These are phyloP conservation scores for Rhododendron vialii DNA, from an alignment of 148 eudicot genomes.

Conservation along the genomic window DNA sequence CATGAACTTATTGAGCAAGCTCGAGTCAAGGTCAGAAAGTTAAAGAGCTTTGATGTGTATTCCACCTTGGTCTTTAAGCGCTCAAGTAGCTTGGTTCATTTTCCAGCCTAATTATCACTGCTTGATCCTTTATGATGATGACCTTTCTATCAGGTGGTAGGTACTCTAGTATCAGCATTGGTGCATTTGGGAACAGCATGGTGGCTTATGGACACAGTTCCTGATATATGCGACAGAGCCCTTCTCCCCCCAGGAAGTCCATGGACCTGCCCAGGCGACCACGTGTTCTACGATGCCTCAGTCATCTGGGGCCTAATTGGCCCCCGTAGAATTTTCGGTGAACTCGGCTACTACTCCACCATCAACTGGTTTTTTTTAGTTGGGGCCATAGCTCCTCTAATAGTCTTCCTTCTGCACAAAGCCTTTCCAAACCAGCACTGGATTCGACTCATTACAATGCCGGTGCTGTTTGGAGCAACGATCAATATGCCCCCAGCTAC, in stretches of 20 bases:
- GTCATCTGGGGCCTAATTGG: slow-evolving; percentile 93
- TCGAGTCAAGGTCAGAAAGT: neutral
- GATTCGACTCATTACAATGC: slow-evolving; percentile 54
- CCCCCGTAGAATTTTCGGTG: slow-evolving; percentile 82
- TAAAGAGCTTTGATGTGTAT: neutral
- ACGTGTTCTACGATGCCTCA: slow-evolving; percentile 74
- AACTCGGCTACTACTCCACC: slow-evolving; percentile 68
- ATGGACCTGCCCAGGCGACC: slow-evolving; percentile 84
- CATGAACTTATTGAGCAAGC: neutral
- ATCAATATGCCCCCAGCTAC: slow-evolving; percentile 80
- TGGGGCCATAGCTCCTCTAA: slow-evolving; percentile 62
- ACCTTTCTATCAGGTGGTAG: slow-evolving; percentile 39
- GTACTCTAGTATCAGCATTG: slow-evolving; percentile 60
- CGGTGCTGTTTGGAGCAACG: slow-evolving; percentile 56
- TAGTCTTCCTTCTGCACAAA: slow-evolving; percentile 59
- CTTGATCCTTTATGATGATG: neutral
- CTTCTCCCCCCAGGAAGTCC: slow-evolving; percentile 65
- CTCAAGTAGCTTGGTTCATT: neutral
- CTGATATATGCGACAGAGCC: slow-evolving; percentile 49
- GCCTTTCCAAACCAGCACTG: slow-evolving; percentile 63
- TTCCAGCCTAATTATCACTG: neutral
- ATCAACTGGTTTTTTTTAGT: slow-evolving; percentile 78
- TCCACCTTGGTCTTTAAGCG: neutral
- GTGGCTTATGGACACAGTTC: slow-evolving; percentile 87
- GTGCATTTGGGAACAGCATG: slow-evolving; percentile 85